phyloP scores from a whole-genome alignment of 2,329 filamentous ascomycete genomes.

The Colletotrichum brevisporum region DNA sequence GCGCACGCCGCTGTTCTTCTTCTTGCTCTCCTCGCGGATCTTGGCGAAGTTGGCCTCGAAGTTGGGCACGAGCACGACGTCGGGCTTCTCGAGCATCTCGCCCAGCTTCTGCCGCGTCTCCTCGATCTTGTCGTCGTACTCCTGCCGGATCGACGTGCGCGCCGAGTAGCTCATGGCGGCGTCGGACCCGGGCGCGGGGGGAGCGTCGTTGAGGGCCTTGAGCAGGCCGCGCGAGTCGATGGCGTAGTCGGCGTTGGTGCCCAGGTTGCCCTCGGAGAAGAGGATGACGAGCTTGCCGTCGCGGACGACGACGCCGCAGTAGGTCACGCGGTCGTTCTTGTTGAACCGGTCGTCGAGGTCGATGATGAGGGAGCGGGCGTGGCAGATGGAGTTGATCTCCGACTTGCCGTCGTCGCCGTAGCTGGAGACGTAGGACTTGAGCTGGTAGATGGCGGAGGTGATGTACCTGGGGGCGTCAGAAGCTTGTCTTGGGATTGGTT shows the following conservation, averaged over 20 bases:
- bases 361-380: conserved; percentile 60
- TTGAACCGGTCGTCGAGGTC: conserved; percentile 58
- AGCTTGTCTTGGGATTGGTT: too few species aligned
- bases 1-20: conserved; percentile 48
- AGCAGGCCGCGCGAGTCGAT: conserved; percentile 54
- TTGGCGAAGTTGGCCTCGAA: conserved; percentile 60
- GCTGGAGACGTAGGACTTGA: conserved; percentile 55
- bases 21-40: conserved; percentile 52
- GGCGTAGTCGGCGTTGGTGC: conserved; percentile 60
- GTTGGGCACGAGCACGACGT: conserved; percentile 62
- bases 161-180: conserved; percentile 57
- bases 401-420: conserved; percentile 55
- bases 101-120: conserved; percentile 55
- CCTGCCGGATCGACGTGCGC: conserved; percentile 57
- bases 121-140: conserved; percentile 61
- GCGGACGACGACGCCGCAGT: conserved; percentile 60
- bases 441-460: conserved; percentile 54
- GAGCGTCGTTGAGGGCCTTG: conserved; percentile 62
- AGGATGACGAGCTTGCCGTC: conserved; percentile 61
- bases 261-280: conserved; percentile 59
- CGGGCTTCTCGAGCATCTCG: conserved; percentile 51
- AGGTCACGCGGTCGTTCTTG: conserved; percentile 55
- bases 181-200: conserved; percentile 46
- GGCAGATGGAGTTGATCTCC: conserved; percentile 64
- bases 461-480: conserved; percentile 56